Conservation (phyloP, 129 eudicot genomes). For the Tanacetum coccineum region DNA sequence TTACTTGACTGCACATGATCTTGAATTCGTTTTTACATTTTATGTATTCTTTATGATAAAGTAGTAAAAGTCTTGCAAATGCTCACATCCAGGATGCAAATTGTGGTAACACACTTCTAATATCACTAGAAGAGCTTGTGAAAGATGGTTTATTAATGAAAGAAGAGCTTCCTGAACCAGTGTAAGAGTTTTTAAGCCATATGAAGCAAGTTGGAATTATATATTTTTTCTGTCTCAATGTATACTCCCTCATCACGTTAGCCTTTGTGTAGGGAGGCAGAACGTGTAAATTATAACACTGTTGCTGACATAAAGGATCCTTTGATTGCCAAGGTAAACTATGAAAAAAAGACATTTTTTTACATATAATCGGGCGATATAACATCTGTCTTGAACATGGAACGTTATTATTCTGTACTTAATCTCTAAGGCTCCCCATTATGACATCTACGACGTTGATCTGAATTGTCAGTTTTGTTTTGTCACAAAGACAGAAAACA, state of each 20-base stretch:
- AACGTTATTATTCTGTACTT: not conserved
- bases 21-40: too few species aligned
- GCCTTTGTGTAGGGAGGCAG: constrained; percentile 54
- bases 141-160: constrained; percentile 80
- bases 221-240: constrained; percentile 10
- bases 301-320: constrained; percentile 81
- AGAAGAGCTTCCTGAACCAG: constrained; percentile 85
- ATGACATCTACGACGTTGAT: not conserved
- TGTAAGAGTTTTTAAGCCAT: constrained; percentile 45
- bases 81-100: constrained; percentile 84
- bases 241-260: constrained; percentile 27
- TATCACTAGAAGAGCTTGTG: constrained; percentile 94
- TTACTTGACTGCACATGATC: constrained; percentile 3
- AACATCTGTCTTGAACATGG: not conserved
- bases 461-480: not conserved
- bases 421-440: constrained; percentile 12
- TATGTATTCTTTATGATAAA: not conserved
- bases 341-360: not conserved
- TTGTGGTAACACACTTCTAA: constrained; percentile 91
- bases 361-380: constrained; percentile 1
- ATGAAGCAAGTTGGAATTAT: constrained; percentile 1
- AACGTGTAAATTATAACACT: constrained; percentile 60
- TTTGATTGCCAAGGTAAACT: constrained; percentile 68
- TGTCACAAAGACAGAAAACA: not conserved
- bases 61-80: constrained; percentile 17